A percentile compares a stretch with the other conserved stretches of the same genome.
Evolutionary conservation across 1,284 basidiomycete genomes (phyloP).

Genomic region (Malassezia nana): DNA sequence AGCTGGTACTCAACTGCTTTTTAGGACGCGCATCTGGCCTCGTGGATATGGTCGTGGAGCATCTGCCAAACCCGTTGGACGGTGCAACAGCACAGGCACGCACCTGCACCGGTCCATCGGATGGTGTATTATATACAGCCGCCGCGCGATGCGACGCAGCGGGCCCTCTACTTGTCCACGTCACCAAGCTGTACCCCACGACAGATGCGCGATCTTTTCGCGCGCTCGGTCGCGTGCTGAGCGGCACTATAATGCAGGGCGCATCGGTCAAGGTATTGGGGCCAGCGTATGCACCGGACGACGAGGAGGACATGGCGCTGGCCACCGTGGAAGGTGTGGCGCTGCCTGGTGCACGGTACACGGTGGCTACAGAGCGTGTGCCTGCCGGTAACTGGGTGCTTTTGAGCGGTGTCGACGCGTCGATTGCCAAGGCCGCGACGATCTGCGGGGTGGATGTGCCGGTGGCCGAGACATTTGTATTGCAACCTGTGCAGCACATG

Average conservation of each 20-base stretch:
- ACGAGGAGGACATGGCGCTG: constrained; percentile 94
- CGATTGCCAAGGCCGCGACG: constrained; percentile 90
- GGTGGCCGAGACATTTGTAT: constrained; percentile 75
- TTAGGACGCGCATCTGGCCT: constrained; percentile 76
- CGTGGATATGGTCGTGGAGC: constrained; percentile 79
- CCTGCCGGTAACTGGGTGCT: constrained; percentile 87
- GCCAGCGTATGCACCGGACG: constrained; percentile 89
- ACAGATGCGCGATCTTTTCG: constrained; percentile 90
- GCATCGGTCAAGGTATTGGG: constrained; percentile 87
- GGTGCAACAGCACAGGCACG: constrained; percentile 59
- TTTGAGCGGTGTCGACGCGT: constrained; percentile 82
- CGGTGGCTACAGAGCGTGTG: constrained; percentile 74
- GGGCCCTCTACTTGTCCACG: constrained; percentile 81
- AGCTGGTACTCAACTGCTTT: constrained; percentile 87
- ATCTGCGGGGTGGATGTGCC: constrained; percentile 49
- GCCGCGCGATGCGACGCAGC: constrained; percentile 75
- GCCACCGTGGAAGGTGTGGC: constrained; percentile 76
- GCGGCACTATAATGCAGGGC: constrained; percentile 75
- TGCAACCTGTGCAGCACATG: constrained; percentile 87
- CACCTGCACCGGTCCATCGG: constrained; percentile 26
- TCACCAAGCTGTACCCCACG: constrained; percentile 89
- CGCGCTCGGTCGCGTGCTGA: constrained; percentile 86
- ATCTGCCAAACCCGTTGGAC: constrained; percentile 72
- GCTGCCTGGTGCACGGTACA: constrained; percentile 86
- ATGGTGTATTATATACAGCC: constrained; percentile 52